Evolutionary conservation across 495 filamentous ascomycete genomes (phyloP).

Genomic region (Penicillium samsonianum): DNA sequence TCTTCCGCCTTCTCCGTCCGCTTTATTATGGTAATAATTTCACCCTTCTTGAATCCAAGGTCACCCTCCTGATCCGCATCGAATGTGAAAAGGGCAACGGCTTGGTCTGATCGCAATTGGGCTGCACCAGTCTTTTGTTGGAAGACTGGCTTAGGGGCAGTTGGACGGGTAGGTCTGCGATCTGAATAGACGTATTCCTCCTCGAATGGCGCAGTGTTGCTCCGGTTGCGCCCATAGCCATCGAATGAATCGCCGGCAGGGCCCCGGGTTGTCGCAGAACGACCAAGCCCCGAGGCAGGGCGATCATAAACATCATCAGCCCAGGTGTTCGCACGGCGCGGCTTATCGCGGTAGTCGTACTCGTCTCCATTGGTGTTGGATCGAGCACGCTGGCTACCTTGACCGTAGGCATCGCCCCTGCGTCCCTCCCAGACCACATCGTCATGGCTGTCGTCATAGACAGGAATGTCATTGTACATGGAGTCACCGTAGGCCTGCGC

Average conservation of each 20-base stretch:
- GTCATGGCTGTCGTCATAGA: conserved; percentile 87
- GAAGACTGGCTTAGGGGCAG: conserved; percentile 87
- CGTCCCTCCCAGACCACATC: conserved; percentile 91
- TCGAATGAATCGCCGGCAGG: conserved; percentile 54
- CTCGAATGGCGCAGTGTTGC: conserved; percentile 47
- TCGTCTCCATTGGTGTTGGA: conserved; percentile 53
- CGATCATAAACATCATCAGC: conserved; percentile 86
- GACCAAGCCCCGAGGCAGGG: conserved; percentile 48
- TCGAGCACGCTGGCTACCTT: conserved; percentile 63
- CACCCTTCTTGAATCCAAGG: conserved; percentile 94
- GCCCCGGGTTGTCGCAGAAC: conserved; percentile 50
- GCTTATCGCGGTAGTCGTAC: conserved; percentile 64
- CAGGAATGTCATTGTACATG: conserved; percentile 94
- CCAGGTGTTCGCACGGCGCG: conserved; percentile 78
- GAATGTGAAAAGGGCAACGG: conserved; percentile 86
- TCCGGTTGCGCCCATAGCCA: conserved; percentile 45
- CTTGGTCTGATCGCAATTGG: conserved; percentile 75
- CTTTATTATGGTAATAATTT: conserved; percentile 95
- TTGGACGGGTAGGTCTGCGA: conserved; percentile 62
- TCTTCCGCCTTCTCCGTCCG: conserved; percentile 91
- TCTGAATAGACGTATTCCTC: conserved; percentile 64
- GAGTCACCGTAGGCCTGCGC: conserved; percentile 50
- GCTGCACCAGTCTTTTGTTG: conserved; percentile 57
- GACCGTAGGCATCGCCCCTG: conserved; percentile 72
- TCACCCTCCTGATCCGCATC: conserved; percentile 93